Percentiles rank a stretch among this genome's conserved stretches.
These are phyloP conservation scores for Begonia fuchsioides DNA, from an alignment of 306 rosid species.

Conservation along the genomic window DNA sequence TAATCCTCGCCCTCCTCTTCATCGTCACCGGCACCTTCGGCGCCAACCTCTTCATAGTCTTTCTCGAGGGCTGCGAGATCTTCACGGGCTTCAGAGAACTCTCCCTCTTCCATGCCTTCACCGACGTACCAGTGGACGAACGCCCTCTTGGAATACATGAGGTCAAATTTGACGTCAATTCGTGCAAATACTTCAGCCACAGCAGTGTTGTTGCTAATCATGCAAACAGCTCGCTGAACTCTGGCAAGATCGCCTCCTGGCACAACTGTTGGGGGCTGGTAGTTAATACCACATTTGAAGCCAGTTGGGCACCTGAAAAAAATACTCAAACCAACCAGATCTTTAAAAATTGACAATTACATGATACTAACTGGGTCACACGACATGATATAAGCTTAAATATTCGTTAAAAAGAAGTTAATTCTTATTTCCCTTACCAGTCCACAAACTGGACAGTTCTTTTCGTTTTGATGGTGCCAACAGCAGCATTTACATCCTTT, in stretches of 20 bases:
- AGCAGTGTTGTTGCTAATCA: slow-evolving; percentile 86
- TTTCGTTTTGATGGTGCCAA: neutral
- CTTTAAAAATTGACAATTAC: too few species aligned
- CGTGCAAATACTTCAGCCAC: slow-evolving; percentile 89
- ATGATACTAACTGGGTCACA: too few species aligned
- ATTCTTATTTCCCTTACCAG: neutral
- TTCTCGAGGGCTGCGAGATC: slow-evolving; percentile 92
- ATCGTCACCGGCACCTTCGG: slow-evolving; percentile 64
- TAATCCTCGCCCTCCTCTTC: slow-evolving; percentile 60
- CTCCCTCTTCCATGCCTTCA: slow-evolving; percentile 98
- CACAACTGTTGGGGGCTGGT: slow-evolving; percentile 89
- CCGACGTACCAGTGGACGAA: slow-evolving; percentile 97
- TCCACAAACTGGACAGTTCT: neutral
- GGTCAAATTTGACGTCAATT: slow-evolving; percentile 81
- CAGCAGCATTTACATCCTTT: neutral
- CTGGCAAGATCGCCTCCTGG: slow-evolving; percentile 93
- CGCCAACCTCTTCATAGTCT: slow-evolving; percentile 93
- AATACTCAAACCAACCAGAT: too few species aligned
- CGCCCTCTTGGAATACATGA: slow-evolving; percentile 85
- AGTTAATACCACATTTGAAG: slow-evolving; percentile 88
- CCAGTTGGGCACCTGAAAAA: slow-evolving; percentile 72
- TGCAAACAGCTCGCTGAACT: slow-evolving; percentile 89
- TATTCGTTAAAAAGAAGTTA: too few species aligned
- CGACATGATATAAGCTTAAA: too few species aligned
- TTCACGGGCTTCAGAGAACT: slow-evolving; percentile 90